Evolutionary conservation across 176 grass and related monocot genomes (phyloP).

Genomic region (Eragrostis nindensis): DNA sequence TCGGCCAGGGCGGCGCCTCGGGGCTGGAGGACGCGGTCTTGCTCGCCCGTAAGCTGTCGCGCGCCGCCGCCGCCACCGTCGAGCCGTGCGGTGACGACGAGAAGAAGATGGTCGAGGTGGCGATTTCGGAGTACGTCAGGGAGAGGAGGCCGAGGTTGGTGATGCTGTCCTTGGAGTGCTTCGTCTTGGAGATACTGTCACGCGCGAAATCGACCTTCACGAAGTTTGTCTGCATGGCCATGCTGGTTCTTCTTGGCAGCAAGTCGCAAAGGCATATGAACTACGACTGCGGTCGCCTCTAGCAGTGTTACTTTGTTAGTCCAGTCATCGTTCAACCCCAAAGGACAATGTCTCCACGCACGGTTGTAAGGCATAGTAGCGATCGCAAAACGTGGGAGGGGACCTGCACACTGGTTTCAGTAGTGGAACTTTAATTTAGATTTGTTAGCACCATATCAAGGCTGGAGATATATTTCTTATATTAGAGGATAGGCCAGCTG

Average conservation of each 20-base stretch:
- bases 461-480: too few species aligned
- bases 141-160: slow-evolving; percentile 34
- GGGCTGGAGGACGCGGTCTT: slow-evolving; percentile 49
- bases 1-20: slow-evolving; percentile 57
- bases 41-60: slow-evolving; percentile 43
- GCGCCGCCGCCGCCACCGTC: neutral
- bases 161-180: neutral
- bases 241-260: slow-evolving; percentile 38
- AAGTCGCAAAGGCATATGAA: slow-evolving; percentile 17
- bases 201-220: slow-evolving; percentile 17
- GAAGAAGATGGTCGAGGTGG: too few species aligned
- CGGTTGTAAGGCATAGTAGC: too few species aligned
- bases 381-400: too few species aligned
- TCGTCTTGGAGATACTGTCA: neutral
- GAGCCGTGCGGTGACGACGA: too few species aligned
- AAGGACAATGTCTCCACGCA: too few species aligned
- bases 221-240: slow-evolving; percentile 24
- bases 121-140: slow-evolving; percentile 22
- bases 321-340: too few species aligned
- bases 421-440: too few species aligned
- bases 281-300: slow-evolving; percentile 57
- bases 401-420: too few species aligned
- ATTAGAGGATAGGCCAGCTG: too few species aligned
- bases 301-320: too few species aligned
- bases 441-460: too few species aligned